A percentile compares a stretch with the other conserved stretches of the same genome.
Evolutionary conservation across 352 stramenopile genomes (phyloP).

Genomic region (Phytophthora multivora): DNA sequence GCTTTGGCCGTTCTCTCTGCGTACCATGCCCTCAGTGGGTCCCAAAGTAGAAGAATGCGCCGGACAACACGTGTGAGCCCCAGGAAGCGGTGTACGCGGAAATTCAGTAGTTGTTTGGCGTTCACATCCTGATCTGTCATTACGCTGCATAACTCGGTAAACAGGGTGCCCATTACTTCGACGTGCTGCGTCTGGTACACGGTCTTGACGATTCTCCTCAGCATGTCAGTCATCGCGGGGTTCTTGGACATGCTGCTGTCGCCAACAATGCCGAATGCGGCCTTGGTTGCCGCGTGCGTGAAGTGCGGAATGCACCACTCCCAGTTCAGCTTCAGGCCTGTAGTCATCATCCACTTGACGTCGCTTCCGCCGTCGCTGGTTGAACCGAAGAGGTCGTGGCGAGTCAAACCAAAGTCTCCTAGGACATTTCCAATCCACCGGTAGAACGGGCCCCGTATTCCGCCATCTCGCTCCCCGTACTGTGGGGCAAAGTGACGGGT

Average conservation of each 20-base stretch:
- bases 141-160: slow-evolving; percentile 1
- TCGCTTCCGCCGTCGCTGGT: too few relatives aligned
- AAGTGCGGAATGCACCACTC: slow-evolving; percentile 7
- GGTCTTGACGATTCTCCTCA: slow-evolving; percentile 11
- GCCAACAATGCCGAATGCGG: slow-evolving; percentile 8
- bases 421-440: slow-evolving; percentile 13
- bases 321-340: background rate
- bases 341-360: slow-evolving; percentile 14
- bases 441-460: slow-evolving; percentile 6
- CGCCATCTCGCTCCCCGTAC: too few relatives aligned
- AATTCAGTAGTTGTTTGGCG: slow-evolving; percentile 2
- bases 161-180: slow-evolving; percentile 8
- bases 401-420: slow-evolving; percentile 3
- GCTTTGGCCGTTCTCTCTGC: background rate
- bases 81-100: slow-evolving; percentile 7
- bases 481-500: slow-evolving; percentile 12
- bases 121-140: background rate
- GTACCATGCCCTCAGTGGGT: slow-evolving; percentile 9
- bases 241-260: slow-evolving; percentile 6
- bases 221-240: slow-evolving; percentile 10
- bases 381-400: too few relatives aligned
- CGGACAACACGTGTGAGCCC: slow-evolving; percentile 3
- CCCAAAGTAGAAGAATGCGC: slow-evolving; percentile 5
- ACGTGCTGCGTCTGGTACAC: too few relatives aligned
- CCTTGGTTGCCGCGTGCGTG: slow-evolving; percentile 9